These are phyloP conservation scores for Leptographium procerum DNA, from an alignment of 2,329 filamentous ascomycete genomes.

Conservation along the genomic window DNA sequence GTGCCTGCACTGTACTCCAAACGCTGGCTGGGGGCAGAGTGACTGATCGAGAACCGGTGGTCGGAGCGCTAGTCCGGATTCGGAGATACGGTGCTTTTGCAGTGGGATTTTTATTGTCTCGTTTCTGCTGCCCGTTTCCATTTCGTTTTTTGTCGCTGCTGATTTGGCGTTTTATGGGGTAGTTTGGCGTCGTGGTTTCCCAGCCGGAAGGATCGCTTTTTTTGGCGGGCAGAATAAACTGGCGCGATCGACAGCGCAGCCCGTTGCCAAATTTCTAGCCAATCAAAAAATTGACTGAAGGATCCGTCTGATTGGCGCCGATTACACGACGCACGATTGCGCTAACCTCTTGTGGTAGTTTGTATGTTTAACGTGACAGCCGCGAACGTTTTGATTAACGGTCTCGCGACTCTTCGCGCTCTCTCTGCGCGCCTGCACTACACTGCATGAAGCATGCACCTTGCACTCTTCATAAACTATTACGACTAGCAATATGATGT, in stretches of 20 bases:
- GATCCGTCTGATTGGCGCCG: not conserved
- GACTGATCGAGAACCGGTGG: constrained; percentile 5
- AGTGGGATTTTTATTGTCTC: not conserved
- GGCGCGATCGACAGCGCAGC: not conserved
- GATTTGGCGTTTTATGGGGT: not conserved
- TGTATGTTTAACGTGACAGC: too few relatives aligned
- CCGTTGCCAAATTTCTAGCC: constrained; percentile 5
- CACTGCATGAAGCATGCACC: too few relatives aligned
- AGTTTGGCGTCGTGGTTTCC: not conserved
- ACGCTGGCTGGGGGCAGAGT: constrained; percentile 1
- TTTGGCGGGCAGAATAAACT: not conserved
- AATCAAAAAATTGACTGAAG: constrained; percentile 10
- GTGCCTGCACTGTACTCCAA: not conserved
- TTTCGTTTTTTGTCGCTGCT: not conserved
- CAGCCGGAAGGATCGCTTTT: not conserved
- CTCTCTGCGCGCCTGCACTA: too few relatives aligned
- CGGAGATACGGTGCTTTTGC: not conserved
- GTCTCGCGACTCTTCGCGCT: too few relatives aligned
- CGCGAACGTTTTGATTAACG: too few relatives aligned
- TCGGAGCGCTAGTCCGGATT: constrained; percentile 4
- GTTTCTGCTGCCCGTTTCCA: not conserved
- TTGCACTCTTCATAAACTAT: too few relatives aligned
- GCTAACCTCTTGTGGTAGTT: not conserved
- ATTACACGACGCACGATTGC: too few relatives aligned
- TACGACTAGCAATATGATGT: too few relatives aligned